Evolutionary conservation across 2,329 filamentous ascomycete species (phyloP).

Genomic region (Chalaropsis ovoidea): DNA sequence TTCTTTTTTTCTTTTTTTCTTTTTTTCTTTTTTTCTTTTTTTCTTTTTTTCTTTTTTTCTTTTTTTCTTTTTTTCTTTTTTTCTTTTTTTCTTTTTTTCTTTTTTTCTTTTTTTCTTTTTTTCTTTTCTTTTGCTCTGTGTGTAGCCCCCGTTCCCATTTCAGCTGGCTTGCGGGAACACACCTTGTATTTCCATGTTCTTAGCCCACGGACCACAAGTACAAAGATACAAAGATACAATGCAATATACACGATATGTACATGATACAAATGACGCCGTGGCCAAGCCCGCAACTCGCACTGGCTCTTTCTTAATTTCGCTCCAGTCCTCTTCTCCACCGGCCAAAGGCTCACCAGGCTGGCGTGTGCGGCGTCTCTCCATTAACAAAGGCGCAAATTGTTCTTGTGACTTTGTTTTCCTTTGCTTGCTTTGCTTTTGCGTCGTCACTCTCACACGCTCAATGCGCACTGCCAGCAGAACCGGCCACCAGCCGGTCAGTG

Average conservation of each 20-base stretch:
- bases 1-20: too few relatives aligned
- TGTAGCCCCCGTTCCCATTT: background rate
- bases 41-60: too few relatives aligned
- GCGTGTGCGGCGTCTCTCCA: conserved; percentile 1
- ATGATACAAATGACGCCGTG: background rate
- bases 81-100: too few relatives aligned
- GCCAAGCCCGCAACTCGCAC: background rate
- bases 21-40: too few relatives aligned
- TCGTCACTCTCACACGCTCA: background rate
- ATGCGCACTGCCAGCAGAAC: conserved; percentile 12
- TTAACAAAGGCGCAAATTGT: background rate
- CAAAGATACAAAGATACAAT: background rate
- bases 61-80: too few relatives aligned
- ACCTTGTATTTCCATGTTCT: background rate
- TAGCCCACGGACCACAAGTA: background rate
- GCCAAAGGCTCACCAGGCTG: background rate
- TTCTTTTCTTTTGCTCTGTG: too few relatives aligned
- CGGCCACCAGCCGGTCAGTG: conserved; percentile 3
- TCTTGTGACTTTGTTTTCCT: background rate
- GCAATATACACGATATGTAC: background rate
- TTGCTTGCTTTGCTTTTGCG: background rate
- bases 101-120: too few relatives aligned
- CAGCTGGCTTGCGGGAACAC: background rate
- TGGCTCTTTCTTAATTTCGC: conserved; percentile 9
- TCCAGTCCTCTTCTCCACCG: background rate